Base-by-base conservation (phyloP, 306 rosid genomes). In the Arachis stenosperma region DNA sequence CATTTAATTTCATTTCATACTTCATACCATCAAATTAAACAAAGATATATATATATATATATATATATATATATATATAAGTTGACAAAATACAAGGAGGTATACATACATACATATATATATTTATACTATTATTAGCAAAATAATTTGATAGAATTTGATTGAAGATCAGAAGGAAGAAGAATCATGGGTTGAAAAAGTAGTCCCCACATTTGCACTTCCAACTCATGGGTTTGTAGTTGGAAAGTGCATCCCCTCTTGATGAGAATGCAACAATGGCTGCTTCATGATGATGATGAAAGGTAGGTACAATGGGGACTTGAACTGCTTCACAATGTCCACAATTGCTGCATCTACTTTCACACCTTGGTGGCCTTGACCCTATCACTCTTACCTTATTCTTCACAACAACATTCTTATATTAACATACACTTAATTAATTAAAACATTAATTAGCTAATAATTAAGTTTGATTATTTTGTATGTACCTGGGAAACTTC, bases 191-290 rank as follows among this genome's bases (percentile, higher is more conserved):
- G 75, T 92, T 83, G 83, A 85, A 88, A 47, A 86, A 48, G 73
- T 78, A 69, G 73, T 92, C 75, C 44, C 97, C 92, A 69, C 98
- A 90, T 65, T 87, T 92, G 88, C 98, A 92, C 68, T 87, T 90
- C 92, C 96, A 90, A 77, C 97, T 85, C 43, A 92, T 83, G 54
- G 97, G 98, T 70, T 89, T 93, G 79, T 93, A 93, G 73, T 90
- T 90, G 37, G 96, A 83, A 78, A 83, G 79, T 9, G 73, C 85
- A 40, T 86, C 92, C 3, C 85, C 81, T 85, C 92, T 87, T 8
- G 85, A 85, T 58, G 67, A 59, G 11, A 81, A 78, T 27, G 78
- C 39, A 41, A 60, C 33, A 14, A 37, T 17, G 43, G 3, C 61
- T 53, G 71, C 14, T 53, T 4, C 11, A 3, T 33, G 37, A 33